phyloP scores from a whole-genome alignment of 2,329 filamentous ascomycete species.

The Rugonectria rugulosa region DNA sequence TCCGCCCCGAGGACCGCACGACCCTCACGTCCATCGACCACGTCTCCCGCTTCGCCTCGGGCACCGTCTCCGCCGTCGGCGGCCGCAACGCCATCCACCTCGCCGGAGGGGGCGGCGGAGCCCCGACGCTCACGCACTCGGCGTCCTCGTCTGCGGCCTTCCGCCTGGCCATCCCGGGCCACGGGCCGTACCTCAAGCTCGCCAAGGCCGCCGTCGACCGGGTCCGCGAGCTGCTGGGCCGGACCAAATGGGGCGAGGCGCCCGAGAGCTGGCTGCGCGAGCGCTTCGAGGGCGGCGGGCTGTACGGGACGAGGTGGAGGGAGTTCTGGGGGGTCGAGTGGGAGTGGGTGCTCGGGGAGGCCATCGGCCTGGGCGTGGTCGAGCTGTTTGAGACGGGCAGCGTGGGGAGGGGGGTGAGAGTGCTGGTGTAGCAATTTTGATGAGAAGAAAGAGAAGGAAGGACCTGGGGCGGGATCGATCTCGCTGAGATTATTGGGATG shows the following conservation, averaged over 20 bases:
- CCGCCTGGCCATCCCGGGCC: constrained; percentile 70
- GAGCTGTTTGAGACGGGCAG: constrained; percentile 79
- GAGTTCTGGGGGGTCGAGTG: constrained; percentile 74
- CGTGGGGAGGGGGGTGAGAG: constrained; percentile 72
- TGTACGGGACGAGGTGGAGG: constrained; percentile 63
- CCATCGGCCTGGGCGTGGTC: constrained; percentile 72
- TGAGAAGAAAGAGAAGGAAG: no score
- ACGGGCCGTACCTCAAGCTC: constrained; percentile 73
- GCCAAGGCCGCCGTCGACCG: constrained; percentile 68
- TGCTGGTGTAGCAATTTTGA: no score
- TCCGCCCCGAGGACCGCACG: constrained; percentile 61
- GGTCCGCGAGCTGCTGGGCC: constrained; percentile 64
- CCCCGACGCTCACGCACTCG: constrained; percentile 39
- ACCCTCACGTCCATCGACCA: constrained; percentile 67
- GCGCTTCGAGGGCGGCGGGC: constrained; percentile 72
- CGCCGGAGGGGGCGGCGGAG: constrained; percentile 64
- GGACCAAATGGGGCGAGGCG: constrained; percentile 68
- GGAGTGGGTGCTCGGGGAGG: constrained; percentile 75
- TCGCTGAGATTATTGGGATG: no score
- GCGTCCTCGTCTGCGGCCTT: constrained; percentile 41
- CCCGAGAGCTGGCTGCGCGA: constrained; percentile 69
- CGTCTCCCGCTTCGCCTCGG: constrained; percentile 71
- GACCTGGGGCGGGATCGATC: no score
- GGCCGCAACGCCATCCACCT: constrained; percentile 70
- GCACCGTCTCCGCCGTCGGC: constrained; percentile 73